Evolutionary conservation across 2,329 filamentous ascomycete genomes (phyloP).

Genomic region (Fusarium longipes): DNA sequence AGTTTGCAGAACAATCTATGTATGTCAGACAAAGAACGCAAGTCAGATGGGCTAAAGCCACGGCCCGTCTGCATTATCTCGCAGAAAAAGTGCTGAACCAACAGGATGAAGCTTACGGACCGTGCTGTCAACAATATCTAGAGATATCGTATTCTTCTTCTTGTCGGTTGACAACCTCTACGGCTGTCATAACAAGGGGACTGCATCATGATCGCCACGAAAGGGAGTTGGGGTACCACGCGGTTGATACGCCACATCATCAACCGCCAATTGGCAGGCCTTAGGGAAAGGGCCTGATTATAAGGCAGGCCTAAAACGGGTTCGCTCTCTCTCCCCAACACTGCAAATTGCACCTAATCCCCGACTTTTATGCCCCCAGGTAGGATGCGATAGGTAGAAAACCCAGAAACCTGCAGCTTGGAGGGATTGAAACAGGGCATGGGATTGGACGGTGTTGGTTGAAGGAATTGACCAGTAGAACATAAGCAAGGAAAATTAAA

Average conservation of each 20-base stretch:
- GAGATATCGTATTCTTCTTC: constrained; percentile 15
- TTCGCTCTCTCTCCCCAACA: constrained; percentile 4
- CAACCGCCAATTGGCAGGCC: constrained; percentile 13
- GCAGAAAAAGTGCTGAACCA: not conserved
- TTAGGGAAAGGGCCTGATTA: constrained; percentile 7
- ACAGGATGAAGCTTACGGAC: not conserved
- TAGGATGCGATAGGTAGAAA: not conserved
- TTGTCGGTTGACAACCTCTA: not conserved
- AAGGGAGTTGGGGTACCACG: no score
- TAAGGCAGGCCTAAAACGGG: not conserved
- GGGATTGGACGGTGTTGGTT: constrained; percentile 1
- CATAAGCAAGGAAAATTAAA: not conserved
- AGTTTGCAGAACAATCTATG: not conserved
- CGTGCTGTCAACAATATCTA: constrained; percentile 30
- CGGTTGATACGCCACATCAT: constrained; percentile 36
- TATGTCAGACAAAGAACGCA: constrained; percentile 14
- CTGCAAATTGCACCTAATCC: constrained; percentile 13
- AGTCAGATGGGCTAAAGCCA: not conserved
- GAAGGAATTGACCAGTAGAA: constrained; percentile 30
- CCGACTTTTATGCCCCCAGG: constrained; percentile 6
- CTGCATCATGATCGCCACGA: constrained; percentile 16
- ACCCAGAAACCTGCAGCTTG: constrained; percentile 9
- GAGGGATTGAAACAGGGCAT: constrained; percentile 15
- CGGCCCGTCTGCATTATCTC: constrained; percentile 2
- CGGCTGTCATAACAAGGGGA: not conserved